phyloP scores from a whole-genome alignment of 2,329 filamentous ascomycete genomes.

The Paraphaeosphaeria minitans region DNA sequence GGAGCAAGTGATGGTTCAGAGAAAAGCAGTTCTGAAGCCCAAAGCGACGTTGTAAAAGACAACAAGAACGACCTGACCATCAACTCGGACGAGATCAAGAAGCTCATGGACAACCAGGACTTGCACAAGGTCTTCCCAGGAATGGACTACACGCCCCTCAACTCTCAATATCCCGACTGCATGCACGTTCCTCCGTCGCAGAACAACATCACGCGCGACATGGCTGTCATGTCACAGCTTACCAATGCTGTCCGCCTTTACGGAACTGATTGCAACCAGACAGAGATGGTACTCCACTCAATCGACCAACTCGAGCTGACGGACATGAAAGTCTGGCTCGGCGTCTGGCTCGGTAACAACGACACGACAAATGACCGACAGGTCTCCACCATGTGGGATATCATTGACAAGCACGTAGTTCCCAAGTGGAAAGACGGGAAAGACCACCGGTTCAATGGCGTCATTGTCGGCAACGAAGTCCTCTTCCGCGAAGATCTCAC shows the following conservation, averaged over 20 bases:
- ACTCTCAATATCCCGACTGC: conserved; percentile 88
- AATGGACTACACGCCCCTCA: conserved; percentile 92
- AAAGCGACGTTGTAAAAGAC: conserved; percentile 61
- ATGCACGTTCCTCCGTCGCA: conserved; percentile 78
- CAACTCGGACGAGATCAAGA: conserved; percentile 79
- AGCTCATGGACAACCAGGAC: conserved; percentile 76
- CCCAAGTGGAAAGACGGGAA: conserved; percentile 39
- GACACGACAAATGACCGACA: conserved; percentile 83
- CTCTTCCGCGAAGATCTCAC: conserved; percentile 70
- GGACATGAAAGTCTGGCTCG: conserved; percentile 87
- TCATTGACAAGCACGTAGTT: conserved; percentile 63
- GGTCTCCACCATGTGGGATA: conserved; percentile 79
- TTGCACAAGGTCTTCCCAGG: conserved; percentile 94
- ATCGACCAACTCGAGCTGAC: conserved; percentile 75
- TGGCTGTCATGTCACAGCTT: conserved; percentile 87
- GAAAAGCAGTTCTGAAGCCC: conserved; percentile 24
- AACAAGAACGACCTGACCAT: conserved; percentile 73
- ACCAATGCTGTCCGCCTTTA: conserved; percentile 89
- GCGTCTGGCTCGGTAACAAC: conserved; percentile 90
- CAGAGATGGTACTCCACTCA: conserved; percentile 86
- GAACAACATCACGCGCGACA: conserved; percentile 91
- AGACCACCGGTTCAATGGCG: conserved; percentile 62
- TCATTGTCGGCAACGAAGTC: conserved; percentile 69
- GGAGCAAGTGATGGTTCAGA: conserved; percentile 24
- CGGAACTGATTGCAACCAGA: conserved; percentile 97